Evolutionary conservation across 2,329 filamentous ascomycete species (phyloP).

Genomic region (Diaporthe caulivora): DNA sequence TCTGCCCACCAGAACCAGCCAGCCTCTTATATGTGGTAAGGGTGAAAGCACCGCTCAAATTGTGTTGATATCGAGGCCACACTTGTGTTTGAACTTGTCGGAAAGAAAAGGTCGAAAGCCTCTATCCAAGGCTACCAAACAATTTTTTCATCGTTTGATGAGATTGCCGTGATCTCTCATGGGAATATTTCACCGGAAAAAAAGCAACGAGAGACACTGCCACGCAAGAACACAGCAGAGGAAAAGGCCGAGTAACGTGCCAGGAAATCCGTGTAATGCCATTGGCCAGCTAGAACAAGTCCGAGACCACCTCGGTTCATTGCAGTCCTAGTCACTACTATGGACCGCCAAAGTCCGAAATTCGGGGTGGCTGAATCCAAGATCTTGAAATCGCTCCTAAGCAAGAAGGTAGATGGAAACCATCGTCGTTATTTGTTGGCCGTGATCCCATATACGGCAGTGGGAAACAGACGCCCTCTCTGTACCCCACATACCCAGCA

Average conservation of each 20-base stretch:
- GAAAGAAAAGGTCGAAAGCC: no score
- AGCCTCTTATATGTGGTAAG: no score
- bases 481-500: conserved; percentile 2
- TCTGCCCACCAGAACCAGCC: rapidly evolving
- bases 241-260: neutral
- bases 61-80: neutral
- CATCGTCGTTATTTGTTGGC: neutral
- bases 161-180: no score
- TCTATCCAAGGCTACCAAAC: no score
- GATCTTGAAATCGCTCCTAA: no score
- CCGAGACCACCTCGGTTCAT: neutral
- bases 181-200: no score
- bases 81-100: neutral
- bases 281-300: conserved; percentile 6
- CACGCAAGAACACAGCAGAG: neutral
- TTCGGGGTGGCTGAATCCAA: neutral
- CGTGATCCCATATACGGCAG: neutral
- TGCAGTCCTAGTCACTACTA: neutral
- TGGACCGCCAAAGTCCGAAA: neutral
- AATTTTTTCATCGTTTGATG: no score
- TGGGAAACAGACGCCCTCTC: neutral
- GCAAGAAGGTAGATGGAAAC: neutral
- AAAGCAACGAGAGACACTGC: no score
- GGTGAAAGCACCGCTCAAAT: neutral
- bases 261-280: conserved; percentile 1